Evolutionary conservation across 2,329 filamentous ascomycete genomes (phyloP), one percentile per base, ranked within the genome.

Genomic region (Fusarium praegraminearum): DNA sequence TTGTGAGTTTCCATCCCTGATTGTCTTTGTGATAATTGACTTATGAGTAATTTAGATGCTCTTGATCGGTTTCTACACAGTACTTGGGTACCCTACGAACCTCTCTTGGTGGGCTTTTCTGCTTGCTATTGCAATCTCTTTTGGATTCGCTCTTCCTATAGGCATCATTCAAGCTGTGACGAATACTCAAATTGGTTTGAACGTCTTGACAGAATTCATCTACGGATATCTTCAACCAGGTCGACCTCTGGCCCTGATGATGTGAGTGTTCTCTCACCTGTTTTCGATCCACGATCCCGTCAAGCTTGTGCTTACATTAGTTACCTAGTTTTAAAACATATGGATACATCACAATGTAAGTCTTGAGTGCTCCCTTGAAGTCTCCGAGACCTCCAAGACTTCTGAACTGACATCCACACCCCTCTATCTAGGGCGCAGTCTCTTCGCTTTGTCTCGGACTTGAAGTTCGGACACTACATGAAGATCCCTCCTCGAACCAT

Each of bases 161-260:
- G 89, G 89, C 41, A 91, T 93, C 62, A 87, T 93, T 35, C 86
- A 91, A 73, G 91, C 90, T 38, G 84, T 90, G 7, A 91, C 91
- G 6, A 89, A 92, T 74, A 90, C 90, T 76, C 82, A 92, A 80
- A 89, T 93, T 38, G 90, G 90, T 3, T 81, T 93, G 36, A 93
- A 93, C 67, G 90, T 94, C 28, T 81, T 93, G 66, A 92, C 90
- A 1, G 91, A 93, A 79, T 92, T 93, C 68, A 81, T 94, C 6
- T 88, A 89, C 62, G 91, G 91, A 2, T 93, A 93, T 73, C 91
- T 93, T 73, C 90, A 92, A 67, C 91, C 91, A 0, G 91, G 91
- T 4, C 82, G 86, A 8, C 91, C 91, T 0, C 80, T 93, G 57
- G 91, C 89, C 0, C 86, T 93, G 65, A 93, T 94, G 91, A 84